phyloP scores from a whole-genome alignment of 768 basidiomycete genomes.

The Lentinula aciculospora region DNA sequence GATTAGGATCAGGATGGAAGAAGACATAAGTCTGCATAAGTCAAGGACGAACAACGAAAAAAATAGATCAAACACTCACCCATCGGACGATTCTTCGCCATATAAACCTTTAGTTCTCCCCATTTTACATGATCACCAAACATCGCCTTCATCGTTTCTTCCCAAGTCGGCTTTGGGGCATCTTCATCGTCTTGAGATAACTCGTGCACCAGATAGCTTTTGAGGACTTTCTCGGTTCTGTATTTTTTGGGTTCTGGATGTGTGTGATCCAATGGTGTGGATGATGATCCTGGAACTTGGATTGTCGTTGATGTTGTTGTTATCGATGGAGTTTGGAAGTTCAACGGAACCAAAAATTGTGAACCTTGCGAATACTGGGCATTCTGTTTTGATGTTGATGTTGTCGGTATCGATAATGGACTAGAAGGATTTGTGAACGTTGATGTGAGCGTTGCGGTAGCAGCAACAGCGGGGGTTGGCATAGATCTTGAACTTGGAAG shows the following conservation, averaged over 20 bases:
- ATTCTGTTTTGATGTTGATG: conserved; percentile 20
- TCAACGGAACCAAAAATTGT: conserved; percentile 1
- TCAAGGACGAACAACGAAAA: background rate
- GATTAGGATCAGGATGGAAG: background rate
- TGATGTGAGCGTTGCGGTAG: background rate
- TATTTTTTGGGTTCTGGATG: background rate
- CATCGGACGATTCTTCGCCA: conserved; percentile 58
- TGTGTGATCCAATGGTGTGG: background rate
- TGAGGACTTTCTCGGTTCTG: conserved; percentile 43
- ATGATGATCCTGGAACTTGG: background rate
- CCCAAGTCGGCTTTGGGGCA: conserved; percentile 50
- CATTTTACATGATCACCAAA: conserved; percentile 85
- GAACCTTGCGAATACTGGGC: conserved; percentile 9
- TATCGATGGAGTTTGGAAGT: background rate
- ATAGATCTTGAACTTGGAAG: too few relatives aligned
- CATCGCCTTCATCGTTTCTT: conserved; percentile 72
- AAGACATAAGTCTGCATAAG: background rate
- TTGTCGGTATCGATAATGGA: background rate
- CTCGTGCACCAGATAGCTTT: conserved; percentile 73
- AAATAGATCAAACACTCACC: conserved; percentile 32
- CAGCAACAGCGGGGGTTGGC: too few relatives aligned
- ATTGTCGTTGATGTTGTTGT: background rate
- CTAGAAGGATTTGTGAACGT: background rate
- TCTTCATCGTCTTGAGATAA: conserved; percentile 10
- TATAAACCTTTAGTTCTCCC: conserved; percentile 57